Evolutionary conservation across 2,329 filamentous ascomycete species (phyloP), one percentile per base, ranked within the genome.

Genomic region (Rasamsonia emersonii): DNA sequence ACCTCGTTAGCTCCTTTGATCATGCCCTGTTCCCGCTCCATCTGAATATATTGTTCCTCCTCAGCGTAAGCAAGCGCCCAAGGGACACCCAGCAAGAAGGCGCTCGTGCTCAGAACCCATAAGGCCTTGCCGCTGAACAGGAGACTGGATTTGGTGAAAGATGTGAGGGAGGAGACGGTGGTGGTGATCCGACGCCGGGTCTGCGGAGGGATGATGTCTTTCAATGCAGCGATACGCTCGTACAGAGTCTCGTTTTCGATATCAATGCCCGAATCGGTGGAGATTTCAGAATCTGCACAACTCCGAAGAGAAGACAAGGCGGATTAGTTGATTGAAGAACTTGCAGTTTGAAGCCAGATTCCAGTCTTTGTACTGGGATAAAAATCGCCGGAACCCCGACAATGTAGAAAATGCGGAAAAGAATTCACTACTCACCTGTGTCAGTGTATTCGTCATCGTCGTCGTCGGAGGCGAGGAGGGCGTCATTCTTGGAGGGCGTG

Each of bases 11-110:
- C 86, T 53, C 82, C 77, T 74, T 94, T 85, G 61, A 91, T 82
- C 85, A 94, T 91, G 62, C 82, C 79, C 75, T 88, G 86, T 69
- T 95, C 89, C 62, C 86, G 79, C 77, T 98, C 91, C 86, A 95
- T 93, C 70, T 94, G 89, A 44, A 89, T 72, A 59, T 93, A 78
- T 70, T 94, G 85, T 72, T 95, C 86, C 70, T 98, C 91, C 71
- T 98, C 91, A 43, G 82, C 79, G 58, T 86, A 89, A 37, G 86
- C 89, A 47, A 98, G 70, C 37, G 86, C 88, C 71, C 86, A 96
- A 35, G 91, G 91, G 31, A 96, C 86, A 49, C 86, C 88, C 43
- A 96, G 67, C 56, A 98, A 69, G 54, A 98, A 74, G 38, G 85
- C 86, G 40, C 82, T 88, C 43, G 88, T 94, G 63, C 80, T 86